Conservation (phyloP, 352 stramenopile genomes). For the Thraustochytrium sp. region DNA sequence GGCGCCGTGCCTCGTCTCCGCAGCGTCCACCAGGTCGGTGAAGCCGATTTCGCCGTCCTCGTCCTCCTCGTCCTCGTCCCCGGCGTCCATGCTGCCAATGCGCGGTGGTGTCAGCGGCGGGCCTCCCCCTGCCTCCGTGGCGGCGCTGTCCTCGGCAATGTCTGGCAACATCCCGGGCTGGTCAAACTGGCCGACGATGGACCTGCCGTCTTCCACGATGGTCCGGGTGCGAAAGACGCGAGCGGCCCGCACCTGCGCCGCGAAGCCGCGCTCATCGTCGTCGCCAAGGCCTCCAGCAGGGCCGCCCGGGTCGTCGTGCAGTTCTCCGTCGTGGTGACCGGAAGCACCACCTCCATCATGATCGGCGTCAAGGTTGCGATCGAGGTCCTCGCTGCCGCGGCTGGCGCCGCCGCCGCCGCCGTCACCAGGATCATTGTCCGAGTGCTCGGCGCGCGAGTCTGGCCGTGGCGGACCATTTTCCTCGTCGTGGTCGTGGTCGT, state of each 20-base stretch:
- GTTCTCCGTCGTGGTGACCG: too few relatives aligned
- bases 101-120: background rate
- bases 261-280: too few relatives aligned
- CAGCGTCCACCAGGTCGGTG: background rate
- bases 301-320: background rate
- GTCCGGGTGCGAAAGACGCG: too few relatives aligned
- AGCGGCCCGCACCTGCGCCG: too few relatives aligned
- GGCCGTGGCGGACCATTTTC: background rate
- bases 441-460: background rate
- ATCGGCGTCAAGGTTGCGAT: too few relatives aligned
- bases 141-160: background rate
- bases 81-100: slow-evolving; percentile 2
- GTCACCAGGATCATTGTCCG: slow-evolving; percentile 51
- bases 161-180: background rate
- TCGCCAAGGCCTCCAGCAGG: too few relatives aligned
- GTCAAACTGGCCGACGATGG: too few relatives aligned
- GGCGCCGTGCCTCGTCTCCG: background rate
- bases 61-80: slow-evolving; percentile 54
- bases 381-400: too few relatives aligned
- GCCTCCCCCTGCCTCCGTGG: background rate
- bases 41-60: slow-evolving; percentile 33
- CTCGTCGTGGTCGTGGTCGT: background rate
- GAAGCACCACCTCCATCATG: too few relatives aligned
- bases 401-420: background rate
- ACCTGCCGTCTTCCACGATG: too few relatives aligned